Conservation (phyloP, 2,329 filamentous ascomycete genomes). For the Cladorrhinum sp. region DNA sequence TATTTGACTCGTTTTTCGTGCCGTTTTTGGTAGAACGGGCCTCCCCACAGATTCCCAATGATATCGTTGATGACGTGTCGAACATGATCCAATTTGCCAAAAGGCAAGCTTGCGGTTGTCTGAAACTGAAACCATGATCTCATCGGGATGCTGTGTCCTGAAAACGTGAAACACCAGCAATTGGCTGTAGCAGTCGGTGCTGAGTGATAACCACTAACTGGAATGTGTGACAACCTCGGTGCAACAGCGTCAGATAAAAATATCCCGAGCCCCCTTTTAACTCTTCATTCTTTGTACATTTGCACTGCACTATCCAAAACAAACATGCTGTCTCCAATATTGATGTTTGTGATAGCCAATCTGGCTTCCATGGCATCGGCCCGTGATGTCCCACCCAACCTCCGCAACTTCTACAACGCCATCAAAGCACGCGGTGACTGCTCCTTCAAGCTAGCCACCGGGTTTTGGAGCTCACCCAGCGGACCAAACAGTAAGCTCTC, state of each 20-base stretch:
- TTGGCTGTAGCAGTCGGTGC: too few species aligned
- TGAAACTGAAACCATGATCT: too few species aligned
- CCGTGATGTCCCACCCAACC: slow-evolving; percentile 27
- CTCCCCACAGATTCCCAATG: too few species aligned
- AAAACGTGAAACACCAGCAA: too few species aligned
- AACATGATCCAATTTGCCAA: too few species aligned
- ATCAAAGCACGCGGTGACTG: slow-evolving; percentile 32
- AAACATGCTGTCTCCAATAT: neutral
- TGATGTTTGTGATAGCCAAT: neutral
- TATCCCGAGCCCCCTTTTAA: neutral
- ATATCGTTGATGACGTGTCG: too few species aligned
- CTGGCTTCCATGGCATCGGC: neutral
- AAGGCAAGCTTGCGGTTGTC: too few species aligned
- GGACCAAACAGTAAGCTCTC: slow-evolving; percentile 28
- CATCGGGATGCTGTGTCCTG: too few species aligned
- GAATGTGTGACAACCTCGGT: too few species aligned
- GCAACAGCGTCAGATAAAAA: neutral
- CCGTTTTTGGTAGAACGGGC: too few species aligned
- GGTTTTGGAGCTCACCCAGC: slow-evolving; percentile 33
- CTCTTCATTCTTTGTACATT: neutral
- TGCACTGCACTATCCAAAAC: neutral
- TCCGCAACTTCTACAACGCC: slow-evolving; percentile 33
- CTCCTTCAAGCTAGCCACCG: slow-evolving; percentile 31
- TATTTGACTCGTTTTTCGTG: too few species aligned
- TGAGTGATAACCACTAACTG: too few species aligned